A percentile compares a stretch with the other conserved stretches of the same genome.
Conservation (phyloP, 352 stramenopile genomes). For the Phytophthora aleatoria region DNA sequence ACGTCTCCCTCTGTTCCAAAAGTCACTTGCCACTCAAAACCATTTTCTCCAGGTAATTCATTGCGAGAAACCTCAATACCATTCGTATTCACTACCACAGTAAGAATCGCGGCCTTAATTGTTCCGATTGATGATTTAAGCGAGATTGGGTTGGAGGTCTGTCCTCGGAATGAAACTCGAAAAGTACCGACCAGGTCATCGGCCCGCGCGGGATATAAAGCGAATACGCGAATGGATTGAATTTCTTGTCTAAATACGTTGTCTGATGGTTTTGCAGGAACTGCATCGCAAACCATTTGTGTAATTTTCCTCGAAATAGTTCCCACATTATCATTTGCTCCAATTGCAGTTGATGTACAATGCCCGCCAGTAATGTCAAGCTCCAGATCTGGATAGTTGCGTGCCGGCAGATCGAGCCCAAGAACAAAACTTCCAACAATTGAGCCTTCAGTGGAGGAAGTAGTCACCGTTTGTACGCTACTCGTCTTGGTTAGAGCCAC, state of each 20-base stretch:
- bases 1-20: conserved; percentile 1
- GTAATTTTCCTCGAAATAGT: not conserved
- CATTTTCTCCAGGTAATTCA: not conserved
- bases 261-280: not conserved
- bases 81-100: not conserved
- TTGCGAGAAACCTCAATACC: conserved; percentile 3
- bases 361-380: not conserved
- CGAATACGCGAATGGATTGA: conserved; percentile 1
- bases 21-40: conserved; percentile 2
- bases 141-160: not conserved
- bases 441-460: not conserved
- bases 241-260: not conserved
- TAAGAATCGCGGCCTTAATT: not conserved
- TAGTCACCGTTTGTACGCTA: not conserved
- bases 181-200: not conserved
- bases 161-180: conserved; percentile 1
- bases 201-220: not conserved
- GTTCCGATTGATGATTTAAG: not conserved
- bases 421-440: not conserved
- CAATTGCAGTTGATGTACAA: not conserved
- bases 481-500: not conserved
- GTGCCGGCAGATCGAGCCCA: not conserved
- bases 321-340: not conserved
- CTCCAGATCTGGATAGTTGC: not conserved
- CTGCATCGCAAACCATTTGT: not conserved